Evolutionary conservation across 352 stramenopile species (phyloP), one percentile per base, ranked within the genome.

Genomic region (Globisporangium mamillatum): DNA sequence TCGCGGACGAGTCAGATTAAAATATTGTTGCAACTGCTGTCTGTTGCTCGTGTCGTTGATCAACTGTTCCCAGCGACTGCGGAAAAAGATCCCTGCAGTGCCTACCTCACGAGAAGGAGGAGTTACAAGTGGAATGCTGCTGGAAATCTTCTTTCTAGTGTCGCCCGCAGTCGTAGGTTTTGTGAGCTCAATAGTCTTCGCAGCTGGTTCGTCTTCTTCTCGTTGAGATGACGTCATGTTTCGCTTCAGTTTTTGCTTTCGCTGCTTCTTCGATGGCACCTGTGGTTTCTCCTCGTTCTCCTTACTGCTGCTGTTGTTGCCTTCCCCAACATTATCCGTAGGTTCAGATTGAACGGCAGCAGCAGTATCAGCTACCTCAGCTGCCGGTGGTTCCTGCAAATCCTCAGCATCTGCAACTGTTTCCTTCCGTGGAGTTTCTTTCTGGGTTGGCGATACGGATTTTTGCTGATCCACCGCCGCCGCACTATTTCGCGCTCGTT

Each of bases 51-150:
- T 20, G 56, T 64, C 61, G n/a, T 41, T 44, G 22, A 68, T 44
- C 53, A 72, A 20, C 41, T 59, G n/a, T 8, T 55, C 53, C 67
- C 67, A 72, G 10, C 60, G 61, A 38, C 53, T 68, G 4, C 22
- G 27, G 27, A 72, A 71, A 52, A 48, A 70, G 36, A 67, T 48
- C 24, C 44, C 56, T 4, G 25, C 22, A 27, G 29, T 46, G 27
- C 18, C 24, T 29, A n/a, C 44, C 32, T n/a, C 25, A 64, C 34
- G 58, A 32, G 58, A 53, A 22, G 58, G 14, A 29, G 60, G 27
- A 27, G 20, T 56, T 48, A n/a, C 29, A 24, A 20, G 44, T 62
- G 29, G 27, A n/a, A n/a, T 9, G 41, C 4, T 27, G 3, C 22
- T 66, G 1, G 6, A 20, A 52, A 6, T 1, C 18, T 5, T 29